phyloP scores from a whole-genome alignment of 75 land plant genomes.

The Adiantum capillusveneris region DNA sequence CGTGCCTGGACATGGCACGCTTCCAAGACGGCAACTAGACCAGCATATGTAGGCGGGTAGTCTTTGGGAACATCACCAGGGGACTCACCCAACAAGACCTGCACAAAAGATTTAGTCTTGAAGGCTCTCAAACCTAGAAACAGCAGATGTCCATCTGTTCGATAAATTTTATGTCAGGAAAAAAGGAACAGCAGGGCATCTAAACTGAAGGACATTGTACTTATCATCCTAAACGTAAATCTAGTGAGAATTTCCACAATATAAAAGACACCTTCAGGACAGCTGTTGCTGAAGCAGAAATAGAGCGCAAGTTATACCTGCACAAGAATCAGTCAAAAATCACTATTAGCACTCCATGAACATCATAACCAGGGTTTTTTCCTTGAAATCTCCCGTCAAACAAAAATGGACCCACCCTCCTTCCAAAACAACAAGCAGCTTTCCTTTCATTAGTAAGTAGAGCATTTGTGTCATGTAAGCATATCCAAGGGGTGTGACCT shows the following conservation, averaged over 20 bases:
- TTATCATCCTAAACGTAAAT: neutral
- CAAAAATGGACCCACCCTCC: constrained; percentile 73
- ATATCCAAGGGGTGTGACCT: constrained; percentile 89
- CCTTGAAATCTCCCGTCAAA: too few relatives aligned
- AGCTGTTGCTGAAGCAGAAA: constrained; percentile 83
- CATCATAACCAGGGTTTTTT: too few relatives aligned
- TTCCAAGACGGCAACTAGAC: constrained; percentile 52
- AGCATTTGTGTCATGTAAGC: constrained; percentile 84
- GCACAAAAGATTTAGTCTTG: too few relatives aligned
- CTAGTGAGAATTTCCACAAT: neutral
- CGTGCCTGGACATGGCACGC: constrained; percentile 54
- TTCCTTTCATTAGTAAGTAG: constrained; percentile 50
- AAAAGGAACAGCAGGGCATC: neutral
- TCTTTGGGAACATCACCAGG: constrained; percentile 23
- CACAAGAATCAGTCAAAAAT: constrained; percentile 1
- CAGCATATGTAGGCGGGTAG: constrained; percentile 44
- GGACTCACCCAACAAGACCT: constrained; percentile 76
- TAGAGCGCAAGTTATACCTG: constrained; percentile 93
- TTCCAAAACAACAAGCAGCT: constrained; percentile 84
- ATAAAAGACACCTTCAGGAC: constrained; percentile 72
- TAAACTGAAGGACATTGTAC: neutral
- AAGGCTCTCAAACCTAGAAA: neutral
- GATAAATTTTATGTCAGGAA: neutral
- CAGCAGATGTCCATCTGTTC: constrained; percentile 3
- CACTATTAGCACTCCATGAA: too few relatives aligned